Evolutionary conservation across 768 basidiomycete genomes (phyloP), one percentile per base, ranked within the genome.

Genomic region (Suillus hirtellus): DNA sequence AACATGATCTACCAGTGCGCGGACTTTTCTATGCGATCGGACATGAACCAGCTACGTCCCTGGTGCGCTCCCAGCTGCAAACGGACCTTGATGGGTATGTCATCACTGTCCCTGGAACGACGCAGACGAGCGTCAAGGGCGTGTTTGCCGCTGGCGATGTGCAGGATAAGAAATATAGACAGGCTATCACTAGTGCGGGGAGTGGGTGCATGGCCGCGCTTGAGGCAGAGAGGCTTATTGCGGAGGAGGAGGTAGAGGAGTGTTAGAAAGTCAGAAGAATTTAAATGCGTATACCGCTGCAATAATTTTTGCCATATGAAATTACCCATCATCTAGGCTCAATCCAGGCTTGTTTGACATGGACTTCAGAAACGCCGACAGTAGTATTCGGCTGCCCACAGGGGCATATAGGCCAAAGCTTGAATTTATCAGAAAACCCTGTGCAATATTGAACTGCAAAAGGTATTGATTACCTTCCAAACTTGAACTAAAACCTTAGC

Each of bases 131-230:
- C 58, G 88, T 99, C 64, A 92, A 88, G 75, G 97, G 96, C 64
- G 94, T 99, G 19, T 99, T 95, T 75, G 97, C 97, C 0, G 97
- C 97, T 12, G 97, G 97, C 62, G 97, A 99, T 70, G 97, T 99
- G 0, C 96, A 99, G 78, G 96, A 99, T 72, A 98, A 97, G 79
- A 81, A 89, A 59, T 99, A 96, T 74, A 82, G 96, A 47, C 97
- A 99, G 78, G 97, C 96, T 14, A 92, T 95, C 72, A 95, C 94
- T n/a, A 90, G 88, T 66, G 94, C 93, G 10, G 93, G 93, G 14
- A 93, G 90, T 69, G 92, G 96, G 0, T 99, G 96, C 72, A 96
- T 98, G 92, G 96, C 96, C 55, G 96, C 97, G 1, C 78, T 99
- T 37, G 96, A 98, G 76, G 95, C 89, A 1, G 96, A 99, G 79